These are phyloP conservation scores for Alternaria dauci DNA, from an alignment of 2,329 filamentous ascomycete species.

Conservation along the genomic window DNA sequence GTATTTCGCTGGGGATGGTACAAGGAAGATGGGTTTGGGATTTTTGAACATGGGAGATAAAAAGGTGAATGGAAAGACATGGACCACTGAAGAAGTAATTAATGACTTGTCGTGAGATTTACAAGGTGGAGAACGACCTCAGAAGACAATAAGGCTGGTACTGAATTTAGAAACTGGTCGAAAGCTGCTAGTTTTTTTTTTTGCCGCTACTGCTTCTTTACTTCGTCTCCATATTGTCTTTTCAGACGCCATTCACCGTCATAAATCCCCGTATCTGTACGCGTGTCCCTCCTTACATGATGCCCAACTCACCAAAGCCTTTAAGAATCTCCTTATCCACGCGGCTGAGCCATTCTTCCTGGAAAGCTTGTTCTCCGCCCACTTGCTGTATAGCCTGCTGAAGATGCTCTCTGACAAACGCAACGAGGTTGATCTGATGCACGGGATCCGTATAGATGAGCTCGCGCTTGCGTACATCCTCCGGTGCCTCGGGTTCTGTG, in stretches of 20 bases:
- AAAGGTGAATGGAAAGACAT: background rate
- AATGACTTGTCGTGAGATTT: background rate
- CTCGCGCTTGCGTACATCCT: conserved; percentile 58
- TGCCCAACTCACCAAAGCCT: conserved; percentile 61
- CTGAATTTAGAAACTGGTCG: background rate
- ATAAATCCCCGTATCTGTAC: background rate
- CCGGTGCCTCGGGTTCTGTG: conserved; percentile 53
- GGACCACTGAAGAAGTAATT: background rate
- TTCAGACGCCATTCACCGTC: background rate
- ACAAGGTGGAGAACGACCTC: background rate
- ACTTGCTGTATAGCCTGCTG: conserved; percentile 65
- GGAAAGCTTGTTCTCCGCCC: conserved; percentile 73
- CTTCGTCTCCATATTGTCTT: background rate
- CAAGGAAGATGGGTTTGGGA: background rate
- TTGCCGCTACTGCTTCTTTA: background rate
- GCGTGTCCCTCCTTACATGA: conserved; percentile 36
- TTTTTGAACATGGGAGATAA: background rate
- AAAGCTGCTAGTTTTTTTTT: background rate
- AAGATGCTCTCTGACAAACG: conserved; percentile 71
- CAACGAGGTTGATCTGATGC: conserved; percentile 69
- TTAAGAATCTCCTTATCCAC: conserved; percentile 76
- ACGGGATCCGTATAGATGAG: conserved; percentile 70
- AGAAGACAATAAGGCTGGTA: background rate
- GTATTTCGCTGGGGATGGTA: background rate
- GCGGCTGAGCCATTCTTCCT: conserved; percentile 73